Conservation (phyloP, 768 basidiomycete genomes). For the Suillus alpinus region DNA sequence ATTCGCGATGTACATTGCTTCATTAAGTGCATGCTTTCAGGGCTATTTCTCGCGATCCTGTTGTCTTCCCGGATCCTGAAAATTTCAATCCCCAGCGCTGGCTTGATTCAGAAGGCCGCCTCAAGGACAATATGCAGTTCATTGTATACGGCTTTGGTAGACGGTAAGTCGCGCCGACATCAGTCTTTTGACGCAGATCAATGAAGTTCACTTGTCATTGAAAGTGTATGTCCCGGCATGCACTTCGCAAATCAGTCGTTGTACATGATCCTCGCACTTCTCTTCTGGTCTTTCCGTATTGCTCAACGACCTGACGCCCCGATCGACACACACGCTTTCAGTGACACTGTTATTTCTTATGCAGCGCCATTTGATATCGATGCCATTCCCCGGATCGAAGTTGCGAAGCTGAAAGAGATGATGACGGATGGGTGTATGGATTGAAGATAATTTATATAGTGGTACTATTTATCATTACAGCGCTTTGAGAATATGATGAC, state of each 20-base stretch:
- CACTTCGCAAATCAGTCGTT: constrained; percentile 46
- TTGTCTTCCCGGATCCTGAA: constrained; percentile 49
- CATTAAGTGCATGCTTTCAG: constrained; percentile 16
- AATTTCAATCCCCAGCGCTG: constrained; percentile 58
- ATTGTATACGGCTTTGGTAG: constrained; percentile 56
- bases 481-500: background rate
- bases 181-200: too few relatives aligned
- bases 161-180: constrained; percentile 15
- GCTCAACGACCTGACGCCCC: constrained; percentile 43
- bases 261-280: constrained; percentile 56
- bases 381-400: constrained; percentile 45
- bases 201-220: background rate
- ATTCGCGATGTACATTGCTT: too few relatives aligned
- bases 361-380: constrained; percentile 54
- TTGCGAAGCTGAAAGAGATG: constrained; percentile 11
- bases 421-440: constrained; percentile 1
- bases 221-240: constrained; percentile 58
- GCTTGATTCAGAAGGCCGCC: constrained; percentile 39
- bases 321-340: constrained; percentile 57
- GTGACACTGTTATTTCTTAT: constrained; percentile 53
- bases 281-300: constrained; percentile 62
- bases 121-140: constrained; percentile 44
- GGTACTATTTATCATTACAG: background rate
- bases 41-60: constrained; percentile 51
- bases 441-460: too few relatives aligned